phyloP scores from a whole-genome alignment of 768 basidiomycete genomes.

The Cystofilobasidium ferigula region DNA sequence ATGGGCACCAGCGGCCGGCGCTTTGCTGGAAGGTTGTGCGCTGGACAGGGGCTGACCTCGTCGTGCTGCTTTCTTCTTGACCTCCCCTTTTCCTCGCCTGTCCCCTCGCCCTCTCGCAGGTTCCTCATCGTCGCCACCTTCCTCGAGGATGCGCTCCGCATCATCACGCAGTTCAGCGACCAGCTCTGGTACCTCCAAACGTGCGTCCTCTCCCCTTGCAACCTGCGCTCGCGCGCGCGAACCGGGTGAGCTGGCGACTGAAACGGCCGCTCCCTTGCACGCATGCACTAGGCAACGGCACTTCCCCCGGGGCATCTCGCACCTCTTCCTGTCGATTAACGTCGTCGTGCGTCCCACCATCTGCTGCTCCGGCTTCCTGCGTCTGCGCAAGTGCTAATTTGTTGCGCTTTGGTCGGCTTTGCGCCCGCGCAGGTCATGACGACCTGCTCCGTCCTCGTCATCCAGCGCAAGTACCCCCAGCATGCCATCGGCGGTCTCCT shows the following conservation, averaged over 20 bases:
- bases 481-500: conserved; percentile 81
- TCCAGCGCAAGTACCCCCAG: conserved; percentile 76
- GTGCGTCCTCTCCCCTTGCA: conserved; percentile 45
- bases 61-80: too few species aligned
- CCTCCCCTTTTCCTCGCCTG: background rate
- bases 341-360: conserved; percentile 57
- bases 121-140: conserved; percentile 98
- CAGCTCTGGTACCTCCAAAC: conserved; percentile 97
- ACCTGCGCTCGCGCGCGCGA: conserved; percentile 5
- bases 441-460: conserved; percentile 67
- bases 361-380: background rate
- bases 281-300: conserved; percentile 60
- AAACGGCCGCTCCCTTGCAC: background rate
- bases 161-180: conserved; percentile 87
- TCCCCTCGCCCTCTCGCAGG: conserved; percentile 34
- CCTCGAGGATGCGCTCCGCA: conserved; percentile 88
- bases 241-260: background rate
- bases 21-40: too few species aligned
- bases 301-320: conserved; percentile 92
- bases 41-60: background rate
- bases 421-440: conserved; percentile 63
- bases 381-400: background rate
- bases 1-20: too few species aligned
- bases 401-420: background rate
- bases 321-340: conserved; percentile 81